Evolutionary conservation across 306 rosid species (phyloP), one percentile per base, ranked within the genome.

Genomic region (Dryas octopetala): DNA sequence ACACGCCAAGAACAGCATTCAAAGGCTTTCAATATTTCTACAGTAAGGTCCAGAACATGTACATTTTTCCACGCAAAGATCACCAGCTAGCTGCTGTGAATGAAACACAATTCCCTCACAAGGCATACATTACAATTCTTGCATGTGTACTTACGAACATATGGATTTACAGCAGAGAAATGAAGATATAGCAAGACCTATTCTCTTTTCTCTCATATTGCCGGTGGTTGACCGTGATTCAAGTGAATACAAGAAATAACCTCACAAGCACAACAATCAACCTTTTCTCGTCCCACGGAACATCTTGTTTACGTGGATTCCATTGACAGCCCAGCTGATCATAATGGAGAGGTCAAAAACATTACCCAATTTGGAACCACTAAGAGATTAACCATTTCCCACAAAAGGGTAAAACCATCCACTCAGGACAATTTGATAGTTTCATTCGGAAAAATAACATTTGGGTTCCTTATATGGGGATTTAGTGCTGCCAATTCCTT

Each of bases 391-490:
- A 53, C 48, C 16, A 12, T 59, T 60, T 45, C n/a, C 32, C 64
- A 45, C 10, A 66, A 15, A 23, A 77, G 66, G 61, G 65, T 57
- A 45, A 32, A 48, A 66, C 16, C 44, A 45, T 58, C 63, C 67
- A 47, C 50, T 88, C 87, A 88, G 70, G 84, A 62, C 75, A 83
- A 75, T 81, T 85, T 89, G 69, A 78, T 70, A 23, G 80, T 86
- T 81, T 83, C 89, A 66, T 86, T 79, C 28, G 86, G 87, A 45
- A 91, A 78, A 40, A 85, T 68, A 61, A 95, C 86, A 48, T 87
- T 87, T 16, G 98, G 93, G 82, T 95, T 95, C 79, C 97, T 79
- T 60, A 79, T 73, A 41, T 82, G 91, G 3, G 93, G 90, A 78
- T 87, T 91, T 40, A 89, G 71, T 15, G 85, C 84, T 54, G 86